Base-by-base conservation (phyloP, 192 early-diverging fungal genomes). In the Entomortierella parvispora region DNA sequence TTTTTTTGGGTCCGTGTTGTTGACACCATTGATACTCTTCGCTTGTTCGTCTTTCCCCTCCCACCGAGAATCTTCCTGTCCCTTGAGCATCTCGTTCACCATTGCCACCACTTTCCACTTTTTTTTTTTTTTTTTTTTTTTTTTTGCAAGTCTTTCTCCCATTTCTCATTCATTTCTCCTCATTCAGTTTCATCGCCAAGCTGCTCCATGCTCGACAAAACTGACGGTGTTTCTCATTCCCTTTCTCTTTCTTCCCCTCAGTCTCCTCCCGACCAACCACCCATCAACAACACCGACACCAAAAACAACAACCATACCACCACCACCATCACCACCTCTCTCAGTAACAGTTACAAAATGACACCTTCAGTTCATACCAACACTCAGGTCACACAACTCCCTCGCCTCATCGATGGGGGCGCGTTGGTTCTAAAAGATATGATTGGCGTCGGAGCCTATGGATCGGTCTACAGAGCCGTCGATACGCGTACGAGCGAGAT, bases 361-460 rank as follows among this genome's bases (percentile, higher is more conserved):
- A 77, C 60, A 32, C 72, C 72, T 44, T 62, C 65, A 29, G 12
- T 53, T 20, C 53, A 57, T 15, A 14, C 50, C 60, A 34, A 37
- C 43, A 37, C 54, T 1, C 55, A 58, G 9, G 32, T 47, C 46
- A 37, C 61, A 32, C 65, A 63, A n/a, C 34, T 62, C 29, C 74
- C 74, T 12, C n/a, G 20, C 28, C 15, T 34, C 32, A 77, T 77
- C 44, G 74, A 85, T 23, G 65, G 77, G 62, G 71, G 65, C n/a
- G 32, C 51, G 17, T 54, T 85, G 3, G 76, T 85, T 17, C 70
- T 87, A 3, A 55, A 80, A 22, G 65, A 81, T 22, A 79, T 90
- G 40, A 81, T 94, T 20, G 93, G 93, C 48, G 78, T 86, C 47
- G 93, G 93, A 42, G 90, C 91, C 14, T 93, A 93, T 56, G 93